Conservation (phyloP, 2,329 filamentous ascomycete genomes). For the Pyrenophora graminea region DNA sequence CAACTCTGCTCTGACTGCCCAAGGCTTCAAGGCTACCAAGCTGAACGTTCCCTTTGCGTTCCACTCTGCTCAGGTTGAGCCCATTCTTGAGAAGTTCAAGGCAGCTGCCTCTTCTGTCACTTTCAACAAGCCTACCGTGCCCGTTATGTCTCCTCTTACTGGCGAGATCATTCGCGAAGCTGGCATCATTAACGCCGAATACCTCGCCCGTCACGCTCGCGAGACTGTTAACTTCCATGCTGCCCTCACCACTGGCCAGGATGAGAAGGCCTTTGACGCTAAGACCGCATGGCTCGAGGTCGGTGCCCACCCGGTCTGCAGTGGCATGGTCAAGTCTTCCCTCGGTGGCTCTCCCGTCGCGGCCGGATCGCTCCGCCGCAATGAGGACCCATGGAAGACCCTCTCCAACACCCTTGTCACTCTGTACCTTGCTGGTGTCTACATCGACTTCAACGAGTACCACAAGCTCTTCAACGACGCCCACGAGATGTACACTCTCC, state of each 20-base stretch:
- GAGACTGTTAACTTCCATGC: conserved; percentile 71
- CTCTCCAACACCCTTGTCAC: conserved; percentile 61
- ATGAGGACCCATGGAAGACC: conserved; percentile 67
- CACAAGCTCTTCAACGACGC: conserved; percentile 64
- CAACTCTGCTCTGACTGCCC: conserved; percentile 53
- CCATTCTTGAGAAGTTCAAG: conserved; percentile 65
- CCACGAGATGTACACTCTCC: conserved; percentile 66
- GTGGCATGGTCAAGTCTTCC: conserved; percentile 69
- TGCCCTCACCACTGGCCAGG: conserved; percentile 63
- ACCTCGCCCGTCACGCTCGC: conserved; percentile 67
- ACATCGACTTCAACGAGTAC: conserved; percentile 72
- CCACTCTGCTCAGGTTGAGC: conserved; percentile 68
- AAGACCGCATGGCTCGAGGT: conserved; percentile 74
- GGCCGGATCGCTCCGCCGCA: conserved; percentile 65
- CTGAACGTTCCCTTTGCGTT: conserved; percentile 70
- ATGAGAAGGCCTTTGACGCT: conserved; percentile 64
- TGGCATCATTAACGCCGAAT: conserved; percentile 62
- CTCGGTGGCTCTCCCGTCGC: conserved; percentile 60
- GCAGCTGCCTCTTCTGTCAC: conserved; percentile 57
- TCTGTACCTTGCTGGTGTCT: conserved; percentile 65
- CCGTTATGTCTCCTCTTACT: conserved; percentile 70
- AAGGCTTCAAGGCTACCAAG: conserved; percentile 64
- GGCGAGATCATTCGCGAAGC: conserved; percentile 63
- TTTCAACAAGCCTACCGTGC: conserved; percentile 63
- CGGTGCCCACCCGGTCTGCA: conserved; percentile 73